phyloP scores from a whole-genome alignment of 495 filamentous ascomycete genomes.

The Penicillium cosmopolitanum region DNA sequence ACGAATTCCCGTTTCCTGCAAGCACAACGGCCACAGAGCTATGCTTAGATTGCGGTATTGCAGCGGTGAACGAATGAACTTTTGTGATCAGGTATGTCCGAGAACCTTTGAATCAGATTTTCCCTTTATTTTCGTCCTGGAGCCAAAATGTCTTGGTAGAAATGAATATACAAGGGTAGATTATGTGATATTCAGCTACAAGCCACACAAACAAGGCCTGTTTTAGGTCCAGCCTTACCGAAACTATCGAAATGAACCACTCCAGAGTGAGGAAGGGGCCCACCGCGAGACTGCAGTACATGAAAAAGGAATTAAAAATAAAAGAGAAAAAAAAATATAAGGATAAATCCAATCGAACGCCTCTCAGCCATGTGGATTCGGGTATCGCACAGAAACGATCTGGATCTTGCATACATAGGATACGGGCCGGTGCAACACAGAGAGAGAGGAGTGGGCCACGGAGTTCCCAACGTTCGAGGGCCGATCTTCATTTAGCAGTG shows the following conservation, averaged over 20 bases:
- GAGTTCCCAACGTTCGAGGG: conserved; percentile 8
- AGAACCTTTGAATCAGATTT: background rate
- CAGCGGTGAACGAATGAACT: conserved; percentile 10
- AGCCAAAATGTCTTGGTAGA: too few relatives aligned
- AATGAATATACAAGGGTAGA: too few relatives aligned
- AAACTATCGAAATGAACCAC: background rate
- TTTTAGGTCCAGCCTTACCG: background rate
- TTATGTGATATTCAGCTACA: background rate
- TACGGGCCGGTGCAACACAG: conserved; percentile 18
- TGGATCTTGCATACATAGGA: conserved; percentile 20
- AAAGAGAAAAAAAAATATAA: background rate
- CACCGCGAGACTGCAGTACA: background rate
- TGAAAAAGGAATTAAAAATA: background rate
- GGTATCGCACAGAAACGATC: conserved; percentile 22
- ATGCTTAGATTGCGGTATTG: background rate
- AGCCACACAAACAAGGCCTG: background rate
- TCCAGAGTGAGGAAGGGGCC: background rate
- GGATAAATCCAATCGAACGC: background rate
- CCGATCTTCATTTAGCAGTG: conserved; percentile 9
- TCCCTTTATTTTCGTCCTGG: too few relatives aligned
- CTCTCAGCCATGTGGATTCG: conserved; percentile 22
- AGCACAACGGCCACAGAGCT: background rate
- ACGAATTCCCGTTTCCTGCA: background rate
- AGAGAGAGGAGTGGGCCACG: background rate
- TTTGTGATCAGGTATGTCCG: background rate